A percentile compares a stretch with the other conserved stretches of the same genome.
Evolutionary conservation across 495 filamentous ascomycete genomes (phyloP).

Genomic region (Neurospora sp.): DNA sequence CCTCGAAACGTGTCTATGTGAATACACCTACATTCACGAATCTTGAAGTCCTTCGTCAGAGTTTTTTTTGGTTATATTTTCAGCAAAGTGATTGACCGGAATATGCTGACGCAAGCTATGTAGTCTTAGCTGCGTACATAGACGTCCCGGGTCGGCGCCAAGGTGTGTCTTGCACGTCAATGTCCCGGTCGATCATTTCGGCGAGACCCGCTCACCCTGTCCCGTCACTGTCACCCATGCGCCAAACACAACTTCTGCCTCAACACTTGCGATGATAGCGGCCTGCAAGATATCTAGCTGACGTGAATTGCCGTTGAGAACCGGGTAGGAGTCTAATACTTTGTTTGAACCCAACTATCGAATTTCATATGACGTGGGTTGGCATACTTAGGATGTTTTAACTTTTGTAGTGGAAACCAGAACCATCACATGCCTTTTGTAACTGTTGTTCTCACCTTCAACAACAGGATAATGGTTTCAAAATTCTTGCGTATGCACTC

Average conservation of each 20-base stretch:
- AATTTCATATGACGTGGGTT: background rate
- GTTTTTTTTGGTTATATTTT: background rate
- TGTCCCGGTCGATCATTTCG: background rate
- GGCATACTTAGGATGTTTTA: background rate
- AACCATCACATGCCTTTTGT: background rate
- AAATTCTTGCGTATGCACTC: background rate
- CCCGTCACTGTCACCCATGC: too few relatives aligned
- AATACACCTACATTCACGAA: background rate
- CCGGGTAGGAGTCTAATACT: background rate
- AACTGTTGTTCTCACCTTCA: background rate
- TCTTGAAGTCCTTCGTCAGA: background rate
- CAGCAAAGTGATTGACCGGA: background rate
- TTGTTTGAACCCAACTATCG: background rate
- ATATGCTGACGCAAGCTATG: background rate
- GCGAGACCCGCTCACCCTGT: background rate
- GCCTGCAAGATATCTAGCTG: background rate
- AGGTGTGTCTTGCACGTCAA: background rate
- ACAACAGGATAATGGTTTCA: background rate
- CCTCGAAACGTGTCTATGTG: background rate
- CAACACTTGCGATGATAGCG: background rate
- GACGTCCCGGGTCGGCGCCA: background rate
- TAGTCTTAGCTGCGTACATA: background rate
- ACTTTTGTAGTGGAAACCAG: background rate
- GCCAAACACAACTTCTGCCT: background rate
- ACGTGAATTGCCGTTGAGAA: background rate